These are phyloP conservation scores for Lachnellula suecica DNA, from an alignment of 2,329 filamentous ascomycete genomes.

Conservation along the genomic window DNA sequence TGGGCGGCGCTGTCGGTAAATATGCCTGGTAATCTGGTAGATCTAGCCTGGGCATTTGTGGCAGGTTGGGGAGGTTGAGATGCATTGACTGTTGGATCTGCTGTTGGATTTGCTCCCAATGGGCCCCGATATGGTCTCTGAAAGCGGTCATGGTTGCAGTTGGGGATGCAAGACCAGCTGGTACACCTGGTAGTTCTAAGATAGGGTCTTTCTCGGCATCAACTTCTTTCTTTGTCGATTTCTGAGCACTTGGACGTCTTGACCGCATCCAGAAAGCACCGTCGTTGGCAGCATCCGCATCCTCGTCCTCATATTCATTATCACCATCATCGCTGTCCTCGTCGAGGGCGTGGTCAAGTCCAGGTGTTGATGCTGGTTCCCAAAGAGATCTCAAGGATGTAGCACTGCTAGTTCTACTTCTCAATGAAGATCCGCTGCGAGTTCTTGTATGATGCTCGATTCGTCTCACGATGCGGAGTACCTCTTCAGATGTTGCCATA, in stretches of 20 bases:
- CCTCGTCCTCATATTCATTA: conserved; percentile 36
- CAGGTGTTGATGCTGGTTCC: conserved; percentile 52
- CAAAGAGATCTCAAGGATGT: conserved; percentile 67
- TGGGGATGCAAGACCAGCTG: conserved; percentile 45
- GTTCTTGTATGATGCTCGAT: conserved; percentile 63
- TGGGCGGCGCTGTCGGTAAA: conserved; percentile 53
- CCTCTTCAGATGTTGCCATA: conserved; percentile 63
- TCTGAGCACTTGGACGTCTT: conserved; percentile 31
- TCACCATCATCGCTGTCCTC: conserved; percentile 44
- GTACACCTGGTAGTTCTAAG: conserved; percentile 24
- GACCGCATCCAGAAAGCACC: conserved; percentile 35
- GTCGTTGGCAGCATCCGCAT: conserved; percentile 28
- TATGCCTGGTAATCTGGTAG: conserved; percentile 73
- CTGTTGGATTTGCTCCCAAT: conserved; percentile 76
- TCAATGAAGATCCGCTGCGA: conserved; percentile 60
- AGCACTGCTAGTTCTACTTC: conserved; percentile 64
- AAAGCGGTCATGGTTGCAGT: conserved; percentile 66
- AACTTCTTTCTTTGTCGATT: conserved; percentile 11
- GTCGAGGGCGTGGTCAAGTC: conserved; percentile 37
- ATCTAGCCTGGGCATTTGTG: conserved; percentile 55
- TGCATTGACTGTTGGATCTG: conserved; percentile 71
- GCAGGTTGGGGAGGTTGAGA: conserved; percentile 61
- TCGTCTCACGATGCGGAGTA: conserved; percentile 62
- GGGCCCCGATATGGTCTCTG: conserved; percentile 70
- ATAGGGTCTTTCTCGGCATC: conserved; percentile 22